Percentiles rank a stretch among this genome's conserved stretches.
Conservation (phyloP, 169 alveolate species). For the Cystoisospora suis region DNA sequence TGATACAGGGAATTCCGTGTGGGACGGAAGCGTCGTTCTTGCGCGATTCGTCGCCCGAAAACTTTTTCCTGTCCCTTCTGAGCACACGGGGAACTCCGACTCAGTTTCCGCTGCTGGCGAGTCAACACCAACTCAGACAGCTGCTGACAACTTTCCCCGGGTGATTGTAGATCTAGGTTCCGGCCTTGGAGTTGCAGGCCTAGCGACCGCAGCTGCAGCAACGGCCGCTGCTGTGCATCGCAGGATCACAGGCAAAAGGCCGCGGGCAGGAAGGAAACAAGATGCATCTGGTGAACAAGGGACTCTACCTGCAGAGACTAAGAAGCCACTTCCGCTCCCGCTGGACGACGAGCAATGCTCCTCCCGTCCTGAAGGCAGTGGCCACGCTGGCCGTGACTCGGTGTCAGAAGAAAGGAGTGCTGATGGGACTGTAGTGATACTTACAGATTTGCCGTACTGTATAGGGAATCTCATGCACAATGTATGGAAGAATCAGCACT, state of each 20-base stretch:
- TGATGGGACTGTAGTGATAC: not conserved
- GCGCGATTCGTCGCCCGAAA: not conserved
- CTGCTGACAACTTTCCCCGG: too few species aligned
- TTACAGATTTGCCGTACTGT: conserved; percentile 25
- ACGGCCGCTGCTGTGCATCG: not conserved
- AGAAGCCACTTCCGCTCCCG: too few species aligned
- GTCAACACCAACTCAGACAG: too few species aligned
- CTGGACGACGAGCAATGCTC: too few species aligned
- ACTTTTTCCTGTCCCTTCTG: not conserved
- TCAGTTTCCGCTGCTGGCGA: too few species aligned
- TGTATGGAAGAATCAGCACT: not conserved
- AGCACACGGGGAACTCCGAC: too few species aligned
- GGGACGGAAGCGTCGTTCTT: conserved; percentile 30
- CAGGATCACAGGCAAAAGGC: not conserved
- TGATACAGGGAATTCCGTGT: not conserved
- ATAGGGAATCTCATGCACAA: not conserved
- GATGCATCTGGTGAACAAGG: too few species aligned
- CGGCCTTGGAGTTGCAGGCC: conserved; percentile 10
- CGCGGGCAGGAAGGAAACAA: not conserved
- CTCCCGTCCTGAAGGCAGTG: not conserved
- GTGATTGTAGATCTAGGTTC: conserved; percentile 3
- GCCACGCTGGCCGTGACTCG: not conserved
- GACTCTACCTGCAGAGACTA: too few species aligned
- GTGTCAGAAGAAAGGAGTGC: not conserved
- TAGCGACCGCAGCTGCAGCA: not conserved